Evolutionary conservation across 2,329 filamentous ascomycete genomes (phyloP).

Genomic region (Trichoderma sp.): DNA sequence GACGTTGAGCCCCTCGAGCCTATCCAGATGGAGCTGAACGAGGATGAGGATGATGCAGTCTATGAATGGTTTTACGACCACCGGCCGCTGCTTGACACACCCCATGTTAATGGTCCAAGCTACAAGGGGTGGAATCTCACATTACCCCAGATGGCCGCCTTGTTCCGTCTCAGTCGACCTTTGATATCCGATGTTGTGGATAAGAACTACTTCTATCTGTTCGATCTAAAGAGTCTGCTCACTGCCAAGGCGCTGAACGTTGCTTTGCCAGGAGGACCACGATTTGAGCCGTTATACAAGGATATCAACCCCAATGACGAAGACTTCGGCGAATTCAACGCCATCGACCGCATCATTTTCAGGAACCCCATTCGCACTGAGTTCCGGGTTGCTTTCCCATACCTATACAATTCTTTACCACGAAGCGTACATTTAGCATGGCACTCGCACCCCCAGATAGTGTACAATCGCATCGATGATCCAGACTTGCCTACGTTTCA

Average conservation of each 20-base stretch:
- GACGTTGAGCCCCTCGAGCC: constrained; percentile 97
- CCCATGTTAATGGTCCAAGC: constrained; percentile 93
- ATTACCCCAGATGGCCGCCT: constrained; percentile 90
- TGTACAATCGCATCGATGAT: constrained; percentile 86
- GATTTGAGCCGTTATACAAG: constrained; percentile 97
- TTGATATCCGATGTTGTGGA: constrained; percentile 90
- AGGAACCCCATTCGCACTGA: constrained; percentile 92
- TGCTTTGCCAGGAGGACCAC: constrained; percentile 92
- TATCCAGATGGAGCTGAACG: constrained; percentile 97
- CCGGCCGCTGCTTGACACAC: constrained; percentile 82
- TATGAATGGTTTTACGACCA: constrained; percentile 99
- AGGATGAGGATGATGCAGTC: constrained; percentile 86
- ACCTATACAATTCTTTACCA: constrained; percentile 93
- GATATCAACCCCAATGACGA: constrained; percentile 98
- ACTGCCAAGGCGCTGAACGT: constrained; percentile 97
- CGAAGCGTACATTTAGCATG: constrained; percentile 90
- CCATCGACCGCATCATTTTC: constrained; percentile 99
- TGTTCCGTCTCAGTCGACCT: constrained; percentile 89
- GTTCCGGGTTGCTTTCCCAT: constrained; percentile 92
- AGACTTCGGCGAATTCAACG: constrained; percentile 99
- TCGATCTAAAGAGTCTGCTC: constrained; percentile 90
- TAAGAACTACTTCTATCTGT: constrained; percentile 97
- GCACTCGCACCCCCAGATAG: constrained; percentile 91
- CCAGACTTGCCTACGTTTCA: constrained; percentile 92
- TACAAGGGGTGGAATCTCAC: constrained; percentile 96